Percentiles rank a stretch among this genome's conserved stretches.
Conservation (phyloP, 768 basidiomycete species). For the Coprinopsis sp. region DNA sequence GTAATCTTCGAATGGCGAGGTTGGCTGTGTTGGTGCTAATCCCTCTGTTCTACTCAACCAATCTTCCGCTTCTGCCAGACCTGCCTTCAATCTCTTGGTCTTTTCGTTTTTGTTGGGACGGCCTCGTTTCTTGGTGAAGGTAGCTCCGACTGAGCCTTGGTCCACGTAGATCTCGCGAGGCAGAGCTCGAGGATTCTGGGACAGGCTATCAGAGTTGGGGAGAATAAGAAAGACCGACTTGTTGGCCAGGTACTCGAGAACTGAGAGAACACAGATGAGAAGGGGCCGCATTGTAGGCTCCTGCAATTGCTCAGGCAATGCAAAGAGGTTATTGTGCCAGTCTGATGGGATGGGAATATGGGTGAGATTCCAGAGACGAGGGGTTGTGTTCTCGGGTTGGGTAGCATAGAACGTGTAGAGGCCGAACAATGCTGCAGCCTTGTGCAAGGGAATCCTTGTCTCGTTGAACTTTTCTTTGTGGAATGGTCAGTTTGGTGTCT, state of each 20-base stretch:
- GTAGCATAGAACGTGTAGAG: conserved; percentile 67
- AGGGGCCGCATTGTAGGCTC: neutral
- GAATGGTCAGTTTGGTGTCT: neutral
- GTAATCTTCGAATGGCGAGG: conserved; percentile 30
- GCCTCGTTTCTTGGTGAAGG: conserved; percentile 49
- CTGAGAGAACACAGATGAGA: conserved; percentile 38
- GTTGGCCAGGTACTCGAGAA: conserved; percentile 45
- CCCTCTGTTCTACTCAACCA: conserved; percentile 29
- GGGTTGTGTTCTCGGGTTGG: conserved; percentile 55
- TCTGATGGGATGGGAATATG: conserved; percentile 62
- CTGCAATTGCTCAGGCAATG: neutral
- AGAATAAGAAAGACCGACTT: conserved; percentile 55
- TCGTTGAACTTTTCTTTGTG: conserved; percentile 46
- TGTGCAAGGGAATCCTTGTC: conserved; percentile 50
- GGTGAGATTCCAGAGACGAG: conserved; percentile 43
- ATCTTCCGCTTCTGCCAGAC: conserved; percentile 43
- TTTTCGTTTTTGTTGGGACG: conserved; percentile 61
- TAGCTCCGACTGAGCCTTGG: conserved; percentile 27
- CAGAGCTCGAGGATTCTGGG: conserved; percentile 58
- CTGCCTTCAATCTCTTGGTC: conserved; percentile 46
- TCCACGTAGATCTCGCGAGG: conserved; percentile 63
- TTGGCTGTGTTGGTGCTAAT: neutral
- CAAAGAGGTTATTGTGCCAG: conserved; percentile 21
- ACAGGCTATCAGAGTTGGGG: conserved; percentile 44
- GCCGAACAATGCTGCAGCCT: conserved; percentile 59